Conservation (phyloP, 73 alveolate species). For the Paramecium pentaurelia region DNA sequence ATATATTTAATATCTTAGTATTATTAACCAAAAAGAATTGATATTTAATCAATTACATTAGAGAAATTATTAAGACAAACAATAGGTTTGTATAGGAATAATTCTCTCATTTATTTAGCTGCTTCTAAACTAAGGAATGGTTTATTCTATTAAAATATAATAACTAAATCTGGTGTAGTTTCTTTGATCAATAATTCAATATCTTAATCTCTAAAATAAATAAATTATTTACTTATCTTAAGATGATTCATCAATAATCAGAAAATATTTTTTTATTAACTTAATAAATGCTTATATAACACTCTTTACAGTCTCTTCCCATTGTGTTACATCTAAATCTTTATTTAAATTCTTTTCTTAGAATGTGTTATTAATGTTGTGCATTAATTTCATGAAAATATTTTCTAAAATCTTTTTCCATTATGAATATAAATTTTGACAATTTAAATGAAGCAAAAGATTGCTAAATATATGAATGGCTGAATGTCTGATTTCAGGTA, state of each 20-base stretch:
- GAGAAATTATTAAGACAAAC: not conserved
- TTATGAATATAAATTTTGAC: not conserved
- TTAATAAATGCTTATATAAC: constrained; percentile 1
- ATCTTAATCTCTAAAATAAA: not conserved
- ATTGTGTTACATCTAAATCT: not conserved
- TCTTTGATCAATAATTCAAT: not conserved
- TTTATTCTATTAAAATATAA: not conserved
- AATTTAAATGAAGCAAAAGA: not conserved
- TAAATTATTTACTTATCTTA: not conserved
- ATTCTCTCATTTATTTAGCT: not conserved
- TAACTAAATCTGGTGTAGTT: not conserved
- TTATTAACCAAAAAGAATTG: not conserved
- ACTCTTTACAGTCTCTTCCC: constrained; percentile 50
- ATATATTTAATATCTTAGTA: not conserved
- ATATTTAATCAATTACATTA: not conserved
- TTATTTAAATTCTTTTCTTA: not conserved
- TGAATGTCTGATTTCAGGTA: constrained; percentile 40
- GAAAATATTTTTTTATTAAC: not conserved
- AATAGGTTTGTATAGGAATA: not conserved
- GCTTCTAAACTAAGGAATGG: not conserved
- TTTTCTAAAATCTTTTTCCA: constrained; percentile 25
- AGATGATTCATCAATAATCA: not conserved
- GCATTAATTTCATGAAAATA: not conserved
- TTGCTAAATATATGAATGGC: constrained; percentile 32
- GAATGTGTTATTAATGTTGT: not conserved